Percentiles rank a stretch among this genome's conserved stretches.
phyloP scores from a whole-genome alignment of 306 rosid genomes.

The Parietaria judaica region DNA sequence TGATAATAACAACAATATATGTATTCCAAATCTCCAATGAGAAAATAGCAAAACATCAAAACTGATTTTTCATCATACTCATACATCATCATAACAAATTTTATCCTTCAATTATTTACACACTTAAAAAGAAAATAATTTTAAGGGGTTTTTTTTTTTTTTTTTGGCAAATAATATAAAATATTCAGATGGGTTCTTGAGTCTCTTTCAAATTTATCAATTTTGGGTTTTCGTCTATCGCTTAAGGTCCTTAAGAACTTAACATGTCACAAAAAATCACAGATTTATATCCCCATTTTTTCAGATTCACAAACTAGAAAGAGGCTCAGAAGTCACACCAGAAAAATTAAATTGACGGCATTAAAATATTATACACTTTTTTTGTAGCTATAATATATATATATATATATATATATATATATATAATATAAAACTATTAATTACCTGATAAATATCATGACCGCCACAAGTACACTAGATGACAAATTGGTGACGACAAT shows the following conservation, averaged over 20 bases:
- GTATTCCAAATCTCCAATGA: neutral
- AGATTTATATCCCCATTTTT: neutral
- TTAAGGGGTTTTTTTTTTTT: no score
- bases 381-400: no score
- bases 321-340: neutral
- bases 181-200: neutral
- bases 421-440: no score
- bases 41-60: neutral
- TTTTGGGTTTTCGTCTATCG: neutral
- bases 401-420: no score
- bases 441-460: no score
- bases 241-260: neutral
- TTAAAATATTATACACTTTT: no score
- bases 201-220: conserved; percentile 17
- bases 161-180: no score
- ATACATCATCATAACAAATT: no score
- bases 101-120: no score
- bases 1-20: neutral
- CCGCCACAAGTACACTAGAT: no score
- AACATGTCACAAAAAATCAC: neutral
- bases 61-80: neutral
- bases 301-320: neutral
- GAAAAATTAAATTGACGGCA: neutral
- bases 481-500: no score
- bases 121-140: no score